Evolutionary conservation across 345 rosid species (phyloP), one percentile per base, ranked within the genome.

Genomic region (Salix udensis): DNA sequence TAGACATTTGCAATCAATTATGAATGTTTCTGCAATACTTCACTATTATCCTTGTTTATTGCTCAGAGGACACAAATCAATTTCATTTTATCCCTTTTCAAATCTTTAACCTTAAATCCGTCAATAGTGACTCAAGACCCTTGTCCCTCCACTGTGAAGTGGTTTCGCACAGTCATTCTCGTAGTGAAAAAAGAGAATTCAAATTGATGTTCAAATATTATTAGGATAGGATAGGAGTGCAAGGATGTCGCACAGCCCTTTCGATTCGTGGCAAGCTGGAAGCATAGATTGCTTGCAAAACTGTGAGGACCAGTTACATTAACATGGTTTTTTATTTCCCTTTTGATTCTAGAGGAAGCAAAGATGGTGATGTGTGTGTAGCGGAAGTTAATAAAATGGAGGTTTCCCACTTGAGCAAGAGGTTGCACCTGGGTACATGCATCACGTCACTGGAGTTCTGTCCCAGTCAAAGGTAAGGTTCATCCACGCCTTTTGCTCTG

Each of bases 321-420:
- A 37, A 71, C 44, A 15, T 74, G 34, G 44, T 14, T 13, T 70
- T 74, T 69, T n/a, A n/a, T 68, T 10, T 11, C 46, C 37, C 37
- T 42, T 2, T 39, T 48, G 15, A 72, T 77, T 74, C 31, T 68
- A 93, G 98, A 80, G 98, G 94, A 81, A 94, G 97, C 84, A 89
- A 88, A 84, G 98, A 96, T 75, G 98, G 99, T 71, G 96, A 93
- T 78, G 76, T 96, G 28, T 88, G 92, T 71, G 89, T 91, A 26
- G 96, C 89, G 61, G 91, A 93, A 78, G 87, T 93, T n/a, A 93
- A 90, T 85, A 96, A 91, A 74, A 95, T 95, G 99, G 97, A 89
- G 78, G 83, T 93, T 64, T 84, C 84, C 83, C 99, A 96, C 79
- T 87, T 89, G 88, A 96, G 96, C 78, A 93, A 85, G 90, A 91